Conservation (phyloP, 2,329 filamentous ascomycete genomes). For the Phialophora chinensis region DNA sequence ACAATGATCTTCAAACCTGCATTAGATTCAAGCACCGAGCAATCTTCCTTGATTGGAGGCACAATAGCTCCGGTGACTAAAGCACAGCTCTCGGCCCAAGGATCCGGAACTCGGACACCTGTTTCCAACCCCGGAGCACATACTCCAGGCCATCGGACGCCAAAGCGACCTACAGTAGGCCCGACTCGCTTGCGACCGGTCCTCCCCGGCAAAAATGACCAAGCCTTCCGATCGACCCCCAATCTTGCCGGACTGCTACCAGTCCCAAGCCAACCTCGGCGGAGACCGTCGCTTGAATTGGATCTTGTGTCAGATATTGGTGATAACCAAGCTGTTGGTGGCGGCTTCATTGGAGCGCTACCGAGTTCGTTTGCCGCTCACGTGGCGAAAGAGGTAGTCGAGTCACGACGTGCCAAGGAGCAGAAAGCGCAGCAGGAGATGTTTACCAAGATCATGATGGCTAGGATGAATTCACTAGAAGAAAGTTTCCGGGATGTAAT, state of each 20-base stretch:
- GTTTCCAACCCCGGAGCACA: conserved; percentile 31
- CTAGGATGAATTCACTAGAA: conserved; percentile 90
- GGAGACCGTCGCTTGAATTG: conserved; percentile 70
- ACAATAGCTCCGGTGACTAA: conserved; percentile 11
- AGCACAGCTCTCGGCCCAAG: conserved; percentile 35
- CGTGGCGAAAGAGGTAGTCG: conserved; percentile 74
- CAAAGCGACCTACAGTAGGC: conserved; percentile 47
- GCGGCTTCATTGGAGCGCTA: conserved; percentile 66
- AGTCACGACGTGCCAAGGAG: conserved; percentile 56
- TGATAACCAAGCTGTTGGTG: conserved; percentile 64
- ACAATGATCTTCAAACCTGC: conserved; percentile 84
- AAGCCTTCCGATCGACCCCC: conserved; percentile 60
- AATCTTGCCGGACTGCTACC: conserved; percentile 62
- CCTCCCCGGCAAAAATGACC: conserved; percentile 56
- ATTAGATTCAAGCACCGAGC: conserved; percentile 39
- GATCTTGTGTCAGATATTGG: conserved; percentile 76
- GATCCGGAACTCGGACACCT: conserved; percentile 38
- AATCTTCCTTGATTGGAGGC: conserved; percentile 24
- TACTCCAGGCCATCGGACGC: conserved; percentile 49
- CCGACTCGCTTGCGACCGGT: conserved; percentile 62
- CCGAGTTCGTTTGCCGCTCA: conserved; percentile 82
- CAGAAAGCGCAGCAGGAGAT: conserved; percentile 65
- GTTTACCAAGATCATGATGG: conserved; percentile 79
- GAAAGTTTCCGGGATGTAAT: conserved; percentile 89
- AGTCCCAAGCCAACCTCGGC: conserved; percentile 48